Conservation (phyloP, 495 filamentous ascomycete species). For the Tuber brumale region DNA sequence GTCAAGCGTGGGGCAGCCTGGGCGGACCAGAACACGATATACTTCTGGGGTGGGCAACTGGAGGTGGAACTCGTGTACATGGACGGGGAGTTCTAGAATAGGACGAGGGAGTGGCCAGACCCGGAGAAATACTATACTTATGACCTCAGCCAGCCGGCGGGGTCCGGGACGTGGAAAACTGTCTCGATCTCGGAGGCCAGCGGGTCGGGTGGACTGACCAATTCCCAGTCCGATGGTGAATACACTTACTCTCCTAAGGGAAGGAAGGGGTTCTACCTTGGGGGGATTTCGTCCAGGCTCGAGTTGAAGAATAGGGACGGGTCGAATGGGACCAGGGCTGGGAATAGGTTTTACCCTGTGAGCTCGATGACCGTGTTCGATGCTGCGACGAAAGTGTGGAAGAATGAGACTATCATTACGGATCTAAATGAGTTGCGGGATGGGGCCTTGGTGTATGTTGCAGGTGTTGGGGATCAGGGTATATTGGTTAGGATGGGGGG, state of each 20-base stretch:
- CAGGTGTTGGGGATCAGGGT: slow-evolving; percentile 42
- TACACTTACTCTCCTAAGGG: neutral
- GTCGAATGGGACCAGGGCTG: neutral
- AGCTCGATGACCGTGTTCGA: neutral
- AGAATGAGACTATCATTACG: neutral
- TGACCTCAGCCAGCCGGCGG: neutral
- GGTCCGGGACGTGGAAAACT: neutral
- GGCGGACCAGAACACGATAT: neutral
- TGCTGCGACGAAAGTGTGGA: neutral
- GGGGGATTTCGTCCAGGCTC: neutral
- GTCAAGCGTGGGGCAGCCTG: neutral
- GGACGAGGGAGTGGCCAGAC: neutral
- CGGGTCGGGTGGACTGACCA: neutral
- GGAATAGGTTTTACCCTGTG: neutral
- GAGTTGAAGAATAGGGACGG: neutral
- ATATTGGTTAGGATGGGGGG: slow-evolving; percentile 45
- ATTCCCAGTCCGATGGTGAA: neutral
- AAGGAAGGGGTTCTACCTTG: neutral
- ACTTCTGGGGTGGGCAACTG: neutral
- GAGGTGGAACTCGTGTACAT: neutral
- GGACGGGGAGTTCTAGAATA: neutral
- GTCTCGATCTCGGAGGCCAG: neutral
- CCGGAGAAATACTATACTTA: neutral
- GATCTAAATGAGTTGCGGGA: neutral
- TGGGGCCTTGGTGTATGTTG: slow-evolving; percentile 40